Percentiles rank a stretch among this genome's conserved stretches.
These are phyloP conservation scores for Tylopilus balloui DNA, from an alignment of 768 basidiomycete genomes.

Conservation along the genomic window DNA sequence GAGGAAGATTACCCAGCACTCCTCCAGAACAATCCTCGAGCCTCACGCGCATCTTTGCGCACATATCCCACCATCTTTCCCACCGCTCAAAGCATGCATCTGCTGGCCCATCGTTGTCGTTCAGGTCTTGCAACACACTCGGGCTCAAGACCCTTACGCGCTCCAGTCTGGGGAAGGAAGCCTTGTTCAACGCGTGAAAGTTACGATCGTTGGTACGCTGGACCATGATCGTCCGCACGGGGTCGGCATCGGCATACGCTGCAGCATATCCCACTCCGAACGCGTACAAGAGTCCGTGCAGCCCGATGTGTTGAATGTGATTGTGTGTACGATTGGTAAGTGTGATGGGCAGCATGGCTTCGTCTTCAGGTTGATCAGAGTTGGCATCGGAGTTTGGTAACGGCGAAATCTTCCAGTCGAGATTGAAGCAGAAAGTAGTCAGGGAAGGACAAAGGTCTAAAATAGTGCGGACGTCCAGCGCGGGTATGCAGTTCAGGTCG, in stretches of 20 bases:
- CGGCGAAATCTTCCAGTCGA: slow-evolving; percentile 59
- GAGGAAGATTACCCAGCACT: slow-evolving; percentile 44
- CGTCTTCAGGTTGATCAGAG: slow-evolving; percentile 21
- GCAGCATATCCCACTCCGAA: slow-evolving; percentile 61
- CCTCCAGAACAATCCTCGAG: slow-evolving; percentile 77
- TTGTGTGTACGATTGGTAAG: slow-evolving; percentile 51
- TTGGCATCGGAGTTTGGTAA: slow-evolving; percentile 10
- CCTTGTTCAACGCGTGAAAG: slow-evolving; percentile 45
- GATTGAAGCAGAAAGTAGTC: slow-evolving; percentile 64
- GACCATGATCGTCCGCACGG: slow-evolving; percentile 41
- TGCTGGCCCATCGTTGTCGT: slow-evolving; percentile 48
- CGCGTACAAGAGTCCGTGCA: slow-evolving; percentile 64
- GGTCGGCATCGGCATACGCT: slow-evolving; percentile 38
- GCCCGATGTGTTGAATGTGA: slow-evolving; percentile 57
- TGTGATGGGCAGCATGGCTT: slow-evolving; percentile 32
- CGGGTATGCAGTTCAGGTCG: slow-evolving; percentile 57
- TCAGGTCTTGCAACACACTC: slow-evolving; percentile 52
- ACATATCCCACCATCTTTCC: slow-evolving; percentile 65
- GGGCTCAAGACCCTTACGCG: slow-evolving; percentile 57
- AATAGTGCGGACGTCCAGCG: slow-evolving; percentile 53
- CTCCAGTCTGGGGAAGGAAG: slow-evolving; percentile 53
- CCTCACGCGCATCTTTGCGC: slow-evolving; percentile 44
- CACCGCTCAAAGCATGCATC: slow-evolving; percentile 47
- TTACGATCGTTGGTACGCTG: slow-evolving; percentile 64
- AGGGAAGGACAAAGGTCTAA: slow-evolving; percentile 63